A percentile compares a stretch with the other conserved stretches of the same genome.
phyloP scores from a whole-genome alignment of 2,329 filamentous ascomycete genomes.

The Epichloe brachyelytri region DNA sequence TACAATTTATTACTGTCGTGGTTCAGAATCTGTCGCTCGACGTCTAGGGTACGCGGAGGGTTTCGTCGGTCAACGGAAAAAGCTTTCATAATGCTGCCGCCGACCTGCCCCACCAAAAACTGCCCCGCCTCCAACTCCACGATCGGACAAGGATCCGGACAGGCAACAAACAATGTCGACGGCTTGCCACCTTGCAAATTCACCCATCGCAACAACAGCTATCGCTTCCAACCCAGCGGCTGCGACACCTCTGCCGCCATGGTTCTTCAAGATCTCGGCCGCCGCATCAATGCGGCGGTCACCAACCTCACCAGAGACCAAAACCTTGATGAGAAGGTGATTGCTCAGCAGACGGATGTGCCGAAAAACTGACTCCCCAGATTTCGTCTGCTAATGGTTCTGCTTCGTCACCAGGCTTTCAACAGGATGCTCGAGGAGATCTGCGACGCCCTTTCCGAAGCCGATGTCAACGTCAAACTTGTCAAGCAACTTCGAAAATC shows the following conservation, averaged over 20 bases:
- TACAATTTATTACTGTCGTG: too few relatives aligned
- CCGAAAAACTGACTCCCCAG: neutral
- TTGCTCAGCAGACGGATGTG: slow-evolving; percentile 3
- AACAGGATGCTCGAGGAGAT: slow-evolving; percentile 99
- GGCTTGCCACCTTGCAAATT: slow-evolving; percentile 5
- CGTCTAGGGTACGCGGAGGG: neutral
- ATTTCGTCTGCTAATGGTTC: neutral
- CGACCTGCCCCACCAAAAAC: neutral
- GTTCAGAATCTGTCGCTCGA: neutral
- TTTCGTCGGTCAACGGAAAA: neutral
- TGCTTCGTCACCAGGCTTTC: slow-evolving; percentile 52
- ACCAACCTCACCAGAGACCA: slow-evolving; percentile 82
- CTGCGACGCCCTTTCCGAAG: slow-evolving; percentile 85
- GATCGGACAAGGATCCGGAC: neutral
- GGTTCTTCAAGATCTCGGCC: slow-evolving; percentile 97
- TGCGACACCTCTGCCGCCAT: slow-evolving; percentile 34
- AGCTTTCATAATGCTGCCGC: neutral
- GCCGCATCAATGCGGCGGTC: slow-evolving; percentile 95
- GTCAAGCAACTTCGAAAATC: slow-evolving; percentile 86
- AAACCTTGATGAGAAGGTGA: slow-evolving; percentile 90
- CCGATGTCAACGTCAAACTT: slow-evolving; percentile 92
- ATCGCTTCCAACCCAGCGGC: slow-evolving; percentile 1
- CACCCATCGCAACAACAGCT: slow-evolving; percentile 1
- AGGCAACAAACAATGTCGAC: neutral
- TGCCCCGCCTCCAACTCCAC: neutral